Conservation (phyloP, 805 yeast species). For the Zygoascus bituminiphila region DNA sequence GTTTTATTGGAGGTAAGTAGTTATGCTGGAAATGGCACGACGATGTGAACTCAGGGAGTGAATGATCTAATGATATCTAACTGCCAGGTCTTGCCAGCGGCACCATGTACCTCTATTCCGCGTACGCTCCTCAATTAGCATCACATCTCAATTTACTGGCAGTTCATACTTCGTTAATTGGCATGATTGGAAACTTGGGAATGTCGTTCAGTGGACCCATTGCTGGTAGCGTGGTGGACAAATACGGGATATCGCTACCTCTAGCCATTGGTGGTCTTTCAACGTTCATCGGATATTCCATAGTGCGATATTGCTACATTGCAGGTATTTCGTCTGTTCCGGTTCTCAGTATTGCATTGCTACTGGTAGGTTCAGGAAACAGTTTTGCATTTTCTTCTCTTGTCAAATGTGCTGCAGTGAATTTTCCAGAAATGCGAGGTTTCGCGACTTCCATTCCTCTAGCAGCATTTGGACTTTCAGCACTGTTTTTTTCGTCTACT, state of each 20-base stretch:
- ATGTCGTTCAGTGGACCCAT: conserved; percentile 58
- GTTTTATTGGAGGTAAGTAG: conserved; percentile 7
- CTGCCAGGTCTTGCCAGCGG: conserved; percentile 53
- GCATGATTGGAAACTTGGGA: conserved; percentile 61
- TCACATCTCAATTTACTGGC: conserved; percentile 48
- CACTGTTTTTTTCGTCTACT: conserved; percentile 50
- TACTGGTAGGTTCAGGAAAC: conserved; percentile 59
- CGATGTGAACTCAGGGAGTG: neutral
- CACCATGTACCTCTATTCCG: conserved; percentile 65
- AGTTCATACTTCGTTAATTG: conserved; percentile 54
- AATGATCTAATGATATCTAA: conserved; percentile 4
- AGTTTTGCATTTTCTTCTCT: conserved; percentile 57
- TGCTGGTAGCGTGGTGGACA: conserved; percentile 59
- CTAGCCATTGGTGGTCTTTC: conserved; percentile 42
- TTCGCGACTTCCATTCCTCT: conserved; percentile 68
- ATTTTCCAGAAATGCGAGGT: conserved; percentile 59
- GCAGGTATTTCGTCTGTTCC: conserved; percentile 29
- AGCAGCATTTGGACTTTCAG: conserved; percentile 67
- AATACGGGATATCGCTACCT: conserved; percentile 44
- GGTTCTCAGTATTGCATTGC: conserved; percentile 38
- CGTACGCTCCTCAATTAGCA: conserved; percentile 73
- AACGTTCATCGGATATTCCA: conserved; percentile 48
- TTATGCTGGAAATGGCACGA: neutral
- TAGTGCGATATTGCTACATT: conserved; percentile 45
- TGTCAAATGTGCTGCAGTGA: conserved; percentile 65